These are phyloP conservation scores for Chaetomium strumarium DNA, from an alignment of 2,329 filamentous ascomycete genomes.

Conservation along the genomic window DNA sequence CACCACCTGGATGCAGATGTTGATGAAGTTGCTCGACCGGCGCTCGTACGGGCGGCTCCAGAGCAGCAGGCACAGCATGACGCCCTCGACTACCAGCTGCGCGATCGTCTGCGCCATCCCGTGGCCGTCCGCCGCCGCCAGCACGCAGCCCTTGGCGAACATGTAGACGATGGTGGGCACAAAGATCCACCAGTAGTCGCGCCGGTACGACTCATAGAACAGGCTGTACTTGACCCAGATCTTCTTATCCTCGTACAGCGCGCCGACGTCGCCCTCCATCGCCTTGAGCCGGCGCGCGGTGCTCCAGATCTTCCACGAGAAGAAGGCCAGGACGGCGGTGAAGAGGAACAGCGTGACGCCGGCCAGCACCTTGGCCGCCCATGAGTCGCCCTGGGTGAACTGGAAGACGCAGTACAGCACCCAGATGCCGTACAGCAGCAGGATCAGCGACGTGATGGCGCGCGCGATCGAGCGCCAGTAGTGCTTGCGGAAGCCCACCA, in stretches of 20 bases:
- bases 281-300: constrained; percentile 70
- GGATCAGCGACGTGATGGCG: constrained; percentile 81
- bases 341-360: constrained; percentile 75
- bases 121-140: constrained; percentile 80
- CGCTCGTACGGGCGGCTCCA: constrained; percentile 85
- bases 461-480: constrained; percentile 93
- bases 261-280: constrained; percentile 63
- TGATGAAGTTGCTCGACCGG: constrained; percentile 85
- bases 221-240: constrained; percentile 93
- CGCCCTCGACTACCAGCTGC: constrained; percentile 72
- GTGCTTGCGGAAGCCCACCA: constrained; percentile 83
- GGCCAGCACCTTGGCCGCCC: constrained; percentile 81
- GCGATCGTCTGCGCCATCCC: constrained; percentile 75
- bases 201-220: constrained; percentile 95
- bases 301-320: constrained; percentile 75
- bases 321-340: constrained; percentile 74
- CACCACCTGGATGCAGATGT: constrained; percentile 84
- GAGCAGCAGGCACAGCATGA: constrained; percentile 73
- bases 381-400: constrained; percentile 88
- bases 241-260: constrained; percentile 81
- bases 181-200: constrained; percentile 95
- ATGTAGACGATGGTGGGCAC: constrained; percentile 84
- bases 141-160: constrained; percentile 79
- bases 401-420: constrained; percentile 94
- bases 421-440: constrained; percentile 92